These are phyloP conservation scores for Gastrolobium bilobum DNA, from an alignment of 306 rosid genomes.

Conservation along the genomic window DNA sequence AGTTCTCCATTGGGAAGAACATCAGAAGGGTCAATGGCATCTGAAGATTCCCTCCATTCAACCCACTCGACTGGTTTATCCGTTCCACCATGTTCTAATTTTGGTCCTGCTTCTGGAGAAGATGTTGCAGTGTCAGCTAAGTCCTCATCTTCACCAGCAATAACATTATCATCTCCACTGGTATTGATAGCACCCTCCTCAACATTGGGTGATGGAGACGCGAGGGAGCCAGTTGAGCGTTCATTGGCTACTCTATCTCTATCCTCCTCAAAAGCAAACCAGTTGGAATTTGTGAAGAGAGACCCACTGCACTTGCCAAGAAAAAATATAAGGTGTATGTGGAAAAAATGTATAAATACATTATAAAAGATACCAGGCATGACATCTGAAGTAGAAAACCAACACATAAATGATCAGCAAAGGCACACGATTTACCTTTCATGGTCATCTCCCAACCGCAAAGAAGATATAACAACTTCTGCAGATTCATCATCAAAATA, in stretches of 20 bases:
- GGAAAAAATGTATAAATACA: slow-evolving; percentile 7
- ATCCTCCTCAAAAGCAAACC: slow-evolving; percentile 97
- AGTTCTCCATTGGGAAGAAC: slow-evolving; percentile 76
- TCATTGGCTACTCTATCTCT: slow-evolving; percentile 70
- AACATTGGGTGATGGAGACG: slow-evolving; percentile 79
- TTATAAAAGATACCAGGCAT: not conserved
- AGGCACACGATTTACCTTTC: slow-evolving; percentile 71
- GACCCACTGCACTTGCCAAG: slow-evolving; percentile 75
- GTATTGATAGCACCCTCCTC: slow-evolving; percentile 59
- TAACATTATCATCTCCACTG: slow-evolving; percentile 61
- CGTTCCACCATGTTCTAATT: slow-evolving; percentile 62
- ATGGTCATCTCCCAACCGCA: slow-evolving; percentile 97
- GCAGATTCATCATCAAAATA: slow-evolving; percentile 99
- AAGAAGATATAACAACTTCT: slow-evolving; percentile 94
- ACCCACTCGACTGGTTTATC: slow-evolving; percentile 98
- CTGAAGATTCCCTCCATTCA: slow-evolving; percentile 97
- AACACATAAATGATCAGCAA: not conserved
- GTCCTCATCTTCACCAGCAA: slow-evolving; percentile 82
- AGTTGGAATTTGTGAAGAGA: slow-evolving; percentile 95
- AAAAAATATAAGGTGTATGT: slow-evolving; percentile 35
- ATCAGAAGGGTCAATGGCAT: slow-evolving; percentile 71
- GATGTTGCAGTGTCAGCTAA: slow-evolving; percentile 87
- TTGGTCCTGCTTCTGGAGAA: slow-evolving; percentile 66
- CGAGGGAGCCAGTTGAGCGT: slow-evolving; percentile 70
- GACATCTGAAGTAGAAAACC: slow-evolving; percentile 9